Evolutionary conservation across 495 filamentous ascomycete species (phyloP).

Genomic region (Sordaria brevicollis): DNA sequence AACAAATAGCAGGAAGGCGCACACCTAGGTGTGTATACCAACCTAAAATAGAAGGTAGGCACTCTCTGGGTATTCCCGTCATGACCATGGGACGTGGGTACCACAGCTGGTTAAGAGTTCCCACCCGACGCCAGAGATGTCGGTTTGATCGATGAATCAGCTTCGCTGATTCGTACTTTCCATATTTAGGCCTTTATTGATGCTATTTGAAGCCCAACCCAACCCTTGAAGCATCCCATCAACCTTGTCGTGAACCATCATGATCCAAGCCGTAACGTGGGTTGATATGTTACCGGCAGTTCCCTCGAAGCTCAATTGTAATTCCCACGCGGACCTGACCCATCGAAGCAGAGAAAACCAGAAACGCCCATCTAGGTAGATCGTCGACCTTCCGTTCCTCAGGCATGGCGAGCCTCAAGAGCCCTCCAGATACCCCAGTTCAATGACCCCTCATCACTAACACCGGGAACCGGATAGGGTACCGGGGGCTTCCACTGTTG

Average conservation of each 20-base stretch:
- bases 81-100: neutral
- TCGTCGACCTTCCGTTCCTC: neutral
- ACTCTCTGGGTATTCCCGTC: too few species aligned
- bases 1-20: neutral
- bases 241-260: neutral
- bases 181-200: neutral
- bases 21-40: too few species aligned
- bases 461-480: too few species aligned
- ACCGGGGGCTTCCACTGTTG: too few species aligned
- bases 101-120: too few species aligned
- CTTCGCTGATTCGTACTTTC: neutral
- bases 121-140: too few species aligned
- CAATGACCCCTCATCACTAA: too few species aligned
- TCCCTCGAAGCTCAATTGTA: neutral
- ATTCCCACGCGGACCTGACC: neutral
- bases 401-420: neutral
- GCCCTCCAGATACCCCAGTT: too few species aligned
- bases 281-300: neutral
- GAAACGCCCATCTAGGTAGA: neutral
- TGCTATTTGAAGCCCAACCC: neutral
- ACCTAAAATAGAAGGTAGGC: too few species aligned
- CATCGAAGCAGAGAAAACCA: neutral
- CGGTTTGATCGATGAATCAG: too few species aligned
- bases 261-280: neutral
- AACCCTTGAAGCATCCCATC: too few species aligned